These are phyloP conservation scores for Pichia sp. DNA, from an alignment of 1,139 yeast species.

Conservation along the genomic window DNA sequence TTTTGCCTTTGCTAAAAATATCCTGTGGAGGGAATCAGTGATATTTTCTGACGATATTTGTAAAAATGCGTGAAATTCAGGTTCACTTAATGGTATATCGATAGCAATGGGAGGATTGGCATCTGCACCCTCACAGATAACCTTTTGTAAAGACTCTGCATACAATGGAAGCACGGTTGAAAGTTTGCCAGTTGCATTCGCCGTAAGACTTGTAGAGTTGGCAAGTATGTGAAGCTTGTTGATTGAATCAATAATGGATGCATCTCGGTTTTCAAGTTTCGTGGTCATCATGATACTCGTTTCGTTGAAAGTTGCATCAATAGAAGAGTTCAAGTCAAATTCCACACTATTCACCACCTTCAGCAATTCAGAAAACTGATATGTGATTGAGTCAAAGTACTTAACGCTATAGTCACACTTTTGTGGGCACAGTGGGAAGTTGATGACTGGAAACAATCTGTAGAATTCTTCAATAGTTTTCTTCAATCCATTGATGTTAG, in stretches of 20 bases:
- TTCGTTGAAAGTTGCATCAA: constrained; percentile 20
- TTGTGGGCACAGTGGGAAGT: constrained; percentile 8
- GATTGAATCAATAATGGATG: constrained; percentile 4
- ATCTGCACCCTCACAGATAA: no score
- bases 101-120: background rate
- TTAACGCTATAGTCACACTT: constrained; percentile 4
- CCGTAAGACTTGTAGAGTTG: background rate
- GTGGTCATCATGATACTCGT: constrained; percentile 14
- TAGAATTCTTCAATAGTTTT: constrained; percentile 4
- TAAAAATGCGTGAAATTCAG: constrained; percentile 4
- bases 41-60: constrained; percentile 3
- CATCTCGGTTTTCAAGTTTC: constrained; percentile 1
- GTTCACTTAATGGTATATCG: background rate
- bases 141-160: constrained; percentile 1
- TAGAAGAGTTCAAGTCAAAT: constrained; percentile 15
- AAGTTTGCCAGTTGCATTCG: constrained; percentile 1
- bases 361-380: constrained; percentile 17
- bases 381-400: constrained; percentile 18
- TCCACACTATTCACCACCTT: constrained; percentile 14
- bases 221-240: constrained; percentile 9
- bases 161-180: background rate
- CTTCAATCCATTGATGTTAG: constrained; percentile 1
- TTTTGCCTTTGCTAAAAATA: background rate
- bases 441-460: constrained; percentile 9
- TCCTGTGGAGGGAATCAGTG: constrained; percentile 1